These are phyloP conservation scores for Ustilago trichophora DNA, from an alignment of 1,284 basidiomycete genomes.

Conservation along the genomic window DNA sequence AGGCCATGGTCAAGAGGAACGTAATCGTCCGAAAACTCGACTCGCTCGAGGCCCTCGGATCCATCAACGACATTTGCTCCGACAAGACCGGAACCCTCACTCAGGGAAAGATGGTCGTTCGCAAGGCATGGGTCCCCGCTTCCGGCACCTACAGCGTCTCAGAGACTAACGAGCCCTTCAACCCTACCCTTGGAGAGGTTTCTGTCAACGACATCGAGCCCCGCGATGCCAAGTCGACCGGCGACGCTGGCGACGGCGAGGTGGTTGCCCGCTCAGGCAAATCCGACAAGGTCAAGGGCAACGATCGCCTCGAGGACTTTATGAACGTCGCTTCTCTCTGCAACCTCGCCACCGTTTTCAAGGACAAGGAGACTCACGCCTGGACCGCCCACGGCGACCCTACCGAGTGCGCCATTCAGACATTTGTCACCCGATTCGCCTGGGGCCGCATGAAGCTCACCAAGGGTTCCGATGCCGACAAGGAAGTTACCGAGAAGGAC, in stretches of 20 bases:
- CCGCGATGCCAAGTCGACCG: conserved; percentile 18
- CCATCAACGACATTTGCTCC: conserved; percentile 65
- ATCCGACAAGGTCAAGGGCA: conserved; percentile 50
- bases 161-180: conserved; percentile 64
- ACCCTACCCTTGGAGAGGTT: conserved; percentile 68
- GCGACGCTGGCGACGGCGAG: conserved; percentile 64
- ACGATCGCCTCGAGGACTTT: conserved; percentile 50
- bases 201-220: conserved; percentile 53
- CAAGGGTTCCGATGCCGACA: conserved; percentile 44
- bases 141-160: conserved; percentile 58
- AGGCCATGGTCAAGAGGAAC: conserved; percentile 71
- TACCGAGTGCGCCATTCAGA: conserved; percentile 74
- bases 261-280: conserved; percentile 54
- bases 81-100: conserved; percentile 66
- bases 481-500: conserved; percentile 44
- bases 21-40: conserved; percentile 71
- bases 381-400: conserved; percentile 78
- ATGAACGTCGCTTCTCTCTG: conserved; percentile 64
- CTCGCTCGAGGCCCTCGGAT: conserved; percentile 64
- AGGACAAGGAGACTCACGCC: conserved; percentile 59
- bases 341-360: conserved; percentile 64
- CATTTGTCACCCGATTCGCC: conserved; percentile 71
- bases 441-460: conserved; percentile 56
- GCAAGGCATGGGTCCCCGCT: conserved; percentile 63
- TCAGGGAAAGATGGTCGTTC: conserved; percentile 65